phyloP scores from a whole-genome alignment of 805 yeast genomes.

The Starmerella floris region DNA sequence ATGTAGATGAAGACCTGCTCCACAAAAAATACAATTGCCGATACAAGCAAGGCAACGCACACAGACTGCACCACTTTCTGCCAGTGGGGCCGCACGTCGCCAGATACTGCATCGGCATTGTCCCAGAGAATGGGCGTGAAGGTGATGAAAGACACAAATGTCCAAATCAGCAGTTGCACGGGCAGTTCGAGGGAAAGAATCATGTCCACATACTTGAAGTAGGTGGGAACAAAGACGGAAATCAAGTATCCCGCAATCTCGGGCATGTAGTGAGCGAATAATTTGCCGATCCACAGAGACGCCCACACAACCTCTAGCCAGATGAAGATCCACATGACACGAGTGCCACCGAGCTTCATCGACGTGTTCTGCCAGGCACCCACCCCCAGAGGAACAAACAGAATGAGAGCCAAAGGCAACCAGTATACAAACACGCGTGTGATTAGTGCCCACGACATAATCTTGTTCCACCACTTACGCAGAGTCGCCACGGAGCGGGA shows the following conservation, averaged over 20 bases:
- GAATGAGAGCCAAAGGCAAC: slow-evolving; percentile 29
- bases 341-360: slow-evolving; percentile 26
- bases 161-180: slow-evolving; percentile 27
- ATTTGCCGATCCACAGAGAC: slow-evolving; percentile 25
- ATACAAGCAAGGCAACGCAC: slow-evolving; percentile 28
- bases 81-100: slow-evolving; percentile 24
- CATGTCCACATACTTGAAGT: slow-evolving; percentile 25
- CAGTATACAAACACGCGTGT: slow-evolving; percentile 28
- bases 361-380: slow-evolving; percentile 28
- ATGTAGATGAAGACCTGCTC: slow-evolving; percentile 30
- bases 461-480: slow-evolving; percentile 14
- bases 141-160: slow-evolving; percentile 28
- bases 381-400: slow-evolving; percentile 30
- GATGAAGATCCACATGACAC: slow-evolving; percentile 30
- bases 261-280: slow-evolving; percentile 29
- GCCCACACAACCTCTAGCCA: slow-evolving; percentile 33
- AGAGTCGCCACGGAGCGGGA: slow-evolving; percentile 12
- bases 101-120: slow-evolving; percentile 19
- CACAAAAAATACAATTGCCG: slow-evolving; percentile 27
- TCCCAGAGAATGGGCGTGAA: slow-evolving; percentile 27
- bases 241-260: slow-evolving; percentile 22
- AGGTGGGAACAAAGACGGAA: slow-evolving; percentile 26
- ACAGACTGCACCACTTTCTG: slow-evolving; percentile 27
- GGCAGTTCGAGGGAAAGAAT: slow-evolving; percentile 28
- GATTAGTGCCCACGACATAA: slow-evolving; percentile 20